Base-by-base conservation (phyloP, 768 basidiomycete species). In the Lanmaoa pseudosensibilis region DNA sequence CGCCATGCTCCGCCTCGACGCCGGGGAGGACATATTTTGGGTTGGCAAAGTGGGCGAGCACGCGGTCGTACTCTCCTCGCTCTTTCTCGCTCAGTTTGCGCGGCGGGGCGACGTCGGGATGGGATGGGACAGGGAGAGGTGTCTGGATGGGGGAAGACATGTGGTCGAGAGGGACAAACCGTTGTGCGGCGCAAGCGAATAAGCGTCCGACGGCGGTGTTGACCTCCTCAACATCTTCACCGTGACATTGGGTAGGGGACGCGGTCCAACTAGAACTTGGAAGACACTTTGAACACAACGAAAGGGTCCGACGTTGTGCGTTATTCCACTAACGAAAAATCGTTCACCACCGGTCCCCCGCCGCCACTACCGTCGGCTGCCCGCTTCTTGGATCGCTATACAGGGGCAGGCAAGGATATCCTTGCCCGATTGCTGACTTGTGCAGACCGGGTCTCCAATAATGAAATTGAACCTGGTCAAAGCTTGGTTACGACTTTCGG, bases 31-130 rank as follows among this genome's bases (percentile, higher is more conserved):
- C 69, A 66, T 88, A 88, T 2, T 75, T 75, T 0, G 76, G 64
- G n/a, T 71, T 65, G 18, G 78, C 64, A 62, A 91, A 89, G 67
- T 89, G 81, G n/a, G 70, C 72, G 43, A 87, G 73, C 15, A 90
- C 83, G 46, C 74, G 73, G 40, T 80, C 70, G 55, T 81, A 80
- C 72, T 82, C 76, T 54, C 71, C 73, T 54, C 78, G 77, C 54
- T 87, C 79, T 10, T 69, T 70, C 13, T 75, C 71, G 2, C 76
- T 73, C 21, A 86, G 69, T 2, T 70, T 68, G 2, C 61, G 67
- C 0, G 74, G 75, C 21, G 77, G 74, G 30, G 71, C 63, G 25
- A 68, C 55, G 38, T 72, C 63, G 44, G 64, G 67, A 18, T 55
- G 57, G 10, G 67, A 43, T 16, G 75, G 63, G 50, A 64, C 55